Evolutionary conservation across 2,329 filamentous ascomycete species (phyloP).

Genomic region (Nigrospora sphaerica): DNA sequence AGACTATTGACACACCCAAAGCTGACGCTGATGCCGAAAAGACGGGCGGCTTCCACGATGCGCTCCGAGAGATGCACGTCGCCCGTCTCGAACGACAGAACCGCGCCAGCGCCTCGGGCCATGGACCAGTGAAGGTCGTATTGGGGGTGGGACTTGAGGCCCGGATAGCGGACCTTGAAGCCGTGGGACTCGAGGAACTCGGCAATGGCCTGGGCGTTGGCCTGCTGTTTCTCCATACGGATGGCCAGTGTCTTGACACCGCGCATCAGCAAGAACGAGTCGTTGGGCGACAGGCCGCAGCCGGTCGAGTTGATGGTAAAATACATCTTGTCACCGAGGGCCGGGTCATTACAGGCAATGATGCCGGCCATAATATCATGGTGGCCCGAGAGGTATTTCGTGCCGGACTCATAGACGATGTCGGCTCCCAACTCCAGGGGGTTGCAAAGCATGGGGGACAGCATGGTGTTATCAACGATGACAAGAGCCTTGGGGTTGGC

Average conservation of each 20-base stretch:
- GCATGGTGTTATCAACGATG: conserved; percentile 97
- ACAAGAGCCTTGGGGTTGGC: conserved; percentile 75
- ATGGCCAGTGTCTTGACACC: conserved; percentile 96
- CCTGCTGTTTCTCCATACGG: conserved; percentile 97
- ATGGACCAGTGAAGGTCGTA: conserved; percentile 95
- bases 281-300: conserved; percentile 88
- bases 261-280: conserved; percentile 90
- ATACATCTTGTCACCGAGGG: conserved; percentile 81
- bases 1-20: conserved; percentile 98
- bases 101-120: conserved; percentile 87
- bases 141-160: conserved; percentile 89
- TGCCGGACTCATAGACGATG: conserved; percentile 94
- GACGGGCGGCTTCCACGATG: conserved; percentile 84
- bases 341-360: conserved; percentile 78
- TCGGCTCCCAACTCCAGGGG: conserved; percentile 92
- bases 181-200: conserved; percentile 86
- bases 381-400: conserved; percentile 95
- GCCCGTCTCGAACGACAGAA: conserved; percentile 93
- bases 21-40: conserved; percentile 94
- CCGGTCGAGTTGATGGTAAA: conserved; percentile 97
- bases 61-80: conserved; percentile 76
- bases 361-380: conserved; percentile 99
- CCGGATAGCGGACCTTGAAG: conserved; percentile 92
- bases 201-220: conserved; percentile 84
- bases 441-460: conserved; percentile 89